Base-by-base conservation (phyloP, 2,329 filamentous ascomycete species). In the Ophiobolus disseminans region DNA sequence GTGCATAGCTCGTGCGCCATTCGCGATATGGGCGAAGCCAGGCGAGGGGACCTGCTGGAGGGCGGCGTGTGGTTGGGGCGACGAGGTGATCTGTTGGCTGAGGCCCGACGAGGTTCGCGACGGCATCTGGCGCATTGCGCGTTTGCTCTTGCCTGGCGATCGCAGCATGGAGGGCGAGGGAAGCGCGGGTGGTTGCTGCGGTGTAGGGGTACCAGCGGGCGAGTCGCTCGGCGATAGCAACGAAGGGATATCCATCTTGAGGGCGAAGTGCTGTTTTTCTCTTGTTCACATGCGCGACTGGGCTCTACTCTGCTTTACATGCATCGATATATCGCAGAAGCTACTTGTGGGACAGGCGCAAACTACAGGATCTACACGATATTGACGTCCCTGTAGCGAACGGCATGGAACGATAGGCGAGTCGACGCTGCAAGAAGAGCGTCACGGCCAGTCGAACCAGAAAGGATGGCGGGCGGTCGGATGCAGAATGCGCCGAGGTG, bases 221-320 rank as follows among this genome's bases (percentile, higher is more conserved):
- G 74, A 74, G 48, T 78, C 75, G 53, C 76, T 75, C 30, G 78
- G 77, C 62, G 76, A 79, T 41, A 80, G 62, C 41, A 80, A 68
- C 37, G 75, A 76, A 61, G 77, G 77, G 72, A 80, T 80, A 59
- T 80, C 75, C 78, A 80, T 80, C 34, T 37, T 53, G 57, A 16
- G 6, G 7, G n/a, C 16, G 20, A 30, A 9, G 35, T 37, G 45
- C 32, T 32, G 14, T 11, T 25, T 26, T 40, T 49, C 40, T 48
- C 23, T 38, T 39, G 30, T 35, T 30, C 20, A 40, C 23, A 40
- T 9, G 36, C 32, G 25, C 30, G 16, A 20, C 20, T 17, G 32
- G 22, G 10, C 26, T 37, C 21, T 39, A 3, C 40, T 20, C 22
- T 21, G 14, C 5, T 9, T 21, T 23, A 14, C 25, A 26, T 28